Evolutionary conservation across 1,284 basidiomycete genomes (phyloP).

Genomic region (Trametes versicolor): DNA sequence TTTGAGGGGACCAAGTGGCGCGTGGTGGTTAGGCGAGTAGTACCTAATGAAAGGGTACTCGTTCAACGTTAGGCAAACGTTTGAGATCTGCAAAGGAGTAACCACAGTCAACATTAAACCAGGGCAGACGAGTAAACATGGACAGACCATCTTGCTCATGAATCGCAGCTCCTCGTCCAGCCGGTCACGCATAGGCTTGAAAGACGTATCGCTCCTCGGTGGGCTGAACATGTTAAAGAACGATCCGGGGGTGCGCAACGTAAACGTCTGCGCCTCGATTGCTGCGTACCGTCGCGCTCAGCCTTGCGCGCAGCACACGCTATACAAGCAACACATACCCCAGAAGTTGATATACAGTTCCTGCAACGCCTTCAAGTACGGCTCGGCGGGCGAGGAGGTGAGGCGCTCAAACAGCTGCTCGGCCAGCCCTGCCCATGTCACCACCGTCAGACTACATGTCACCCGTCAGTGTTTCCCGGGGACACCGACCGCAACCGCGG

Average conservation of each 20-base stretch:
- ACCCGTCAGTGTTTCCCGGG: slow-evolving; percentile 10
- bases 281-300: slow-evolving; percentile 55
- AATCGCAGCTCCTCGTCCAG: slow-evolving; percentile 88
- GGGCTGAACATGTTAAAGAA: slow-evolving; percentile 92
- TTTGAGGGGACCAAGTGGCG: slow-evolving; percentile 87
- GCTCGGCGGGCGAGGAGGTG: slow-evolving; percentile 76
- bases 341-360: slow-evolving; percentile 93
- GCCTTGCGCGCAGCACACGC: neutral
- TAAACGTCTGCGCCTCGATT: slow-evolving; percentile 86
- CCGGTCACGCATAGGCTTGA: slow-evolving; percentile 68
- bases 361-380: slow-evolving; percentile 74
- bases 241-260: slow-evolving; percentile 74
- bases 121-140: no score
- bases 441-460: slow-evolving; percentile 19
- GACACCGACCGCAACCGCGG: slow-evolving; percentile 8
- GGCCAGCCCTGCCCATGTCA: slow-evolving; percentile 60
- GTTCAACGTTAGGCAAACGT: slow-evolving; percentile 91
- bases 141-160: slow-evolving; percentile 72
- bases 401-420: slow-evolving; percentile 82
- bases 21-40: slow-evolving; percentile 87
- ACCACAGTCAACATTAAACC: no score
- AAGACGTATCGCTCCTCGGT: slow-evolving; percentile 72
- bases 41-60: slow-evolving; percentile 97
- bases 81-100: slow-evolving; percentile 73
- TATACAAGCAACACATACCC: slow-evolving; percentile 60